Conservation (phyloP, 2,329 filamentous ascomycete genomes). For the Orbilia brochopaga region DNA sequence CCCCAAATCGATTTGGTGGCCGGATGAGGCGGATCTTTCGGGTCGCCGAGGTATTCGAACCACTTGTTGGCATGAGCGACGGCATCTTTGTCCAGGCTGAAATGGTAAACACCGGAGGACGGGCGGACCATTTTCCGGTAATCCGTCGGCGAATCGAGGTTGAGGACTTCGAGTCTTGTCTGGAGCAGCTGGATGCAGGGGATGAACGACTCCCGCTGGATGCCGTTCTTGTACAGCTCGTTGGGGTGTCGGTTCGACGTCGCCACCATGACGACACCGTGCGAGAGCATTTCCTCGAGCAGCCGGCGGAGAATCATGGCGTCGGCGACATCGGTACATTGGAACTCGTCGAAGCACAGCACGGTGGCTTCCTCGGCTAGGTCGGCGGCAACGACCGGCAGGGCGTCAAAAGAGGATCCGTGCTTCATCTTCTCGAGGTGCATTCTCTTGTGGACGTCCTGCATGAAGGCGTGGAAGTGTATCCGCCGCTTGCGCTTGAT, state of each 20-base stretch:
- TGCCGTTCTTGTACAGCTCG: conserved; percentile 96
- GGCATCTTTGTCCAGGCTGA: conserved; percentile 79
- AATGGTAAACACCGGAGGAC: conserved; percentile 91
- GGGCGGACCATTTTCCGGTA: conserved; percentile 96
- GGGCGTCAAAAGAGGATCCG: conserved; percentile 85
- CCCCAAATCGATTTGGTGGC: conserved; percentile 90
- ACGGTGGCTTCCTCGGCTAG: conserved; percentile 81
- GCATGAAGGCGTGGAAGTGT: conserved; percentile 99
- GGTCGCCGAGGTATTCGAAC: conserved; percentile 92
- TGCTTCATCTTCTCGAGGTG: conserved; percentile 88
- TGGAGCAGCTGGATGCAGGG: conserved; percentile 94
- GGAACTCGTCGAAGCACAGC: conserved; percentile 97
- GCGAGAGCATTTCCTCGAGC: conserved; percentile 88
- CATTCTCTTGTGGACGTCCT: conserved; percentile 97
- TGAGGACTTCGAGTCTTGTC: conserved; percentile 81
- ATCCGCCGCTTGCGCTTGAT: conserved; percentile 87
- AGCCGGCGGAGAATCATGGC: conserved; percentile 94
- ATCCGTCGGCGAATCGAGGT: conserved; percentile 92
- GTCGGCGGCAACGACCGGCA: conserved; percentile 92
- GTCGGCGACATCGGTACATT: conserved; percentile 89
- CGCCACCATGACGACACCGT: conserved; percentile 94
- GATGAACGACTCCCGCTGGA: conserved; percentile 92
- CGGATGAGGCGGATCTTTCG: conserved; percentile 75
- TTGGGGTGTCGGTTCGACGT: conserved; percentile 96
- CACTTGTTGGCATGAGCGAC: conserved; percentile 85